Conservation (phyloP, 208 protist species). For the Trypanosoma grayi region DNA sequence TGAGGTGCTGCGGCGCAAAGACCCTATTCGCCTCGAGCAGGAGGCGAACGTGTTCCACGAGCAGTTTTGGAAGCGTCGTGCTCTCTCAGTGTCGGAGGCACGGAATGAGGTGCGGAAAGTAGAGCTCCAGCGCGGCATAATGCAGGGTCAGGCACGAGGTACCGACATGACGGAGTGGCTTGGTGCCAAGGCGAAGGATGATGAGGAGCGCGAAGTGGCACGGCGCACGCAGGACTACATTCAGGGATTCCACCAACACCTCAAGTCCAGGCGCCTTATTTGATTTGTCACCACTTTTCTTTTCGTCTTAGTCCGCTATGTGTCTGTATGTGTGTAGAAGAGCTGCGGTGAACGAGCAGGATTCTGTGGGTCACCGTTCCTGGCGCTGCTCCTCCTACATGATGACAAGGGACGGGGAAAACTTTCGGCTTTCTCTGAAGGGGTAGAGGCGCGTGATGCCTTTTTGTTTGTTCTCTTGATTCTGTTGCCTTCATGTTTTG, state of each 20-base stretch:
- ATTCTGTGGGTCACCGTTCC: too few relatives aligned
- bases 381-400: too few relatives aligned
- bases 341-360: too few relatives aligned
- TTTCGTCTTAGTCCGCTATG: neutral
- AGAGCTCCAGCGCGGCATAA: slow-evolving; percentile 63
- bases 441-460: too few relatives aligned
- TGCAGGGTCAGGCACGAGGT: slow-evolving; percentile 72
- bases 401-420: too few relatives aligned
- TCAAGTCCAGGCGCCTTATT: slow-evolving; percentile 87
- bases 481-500: neutral
- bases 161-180: slow-evolving; percentile 92
- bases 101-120: slow-evolving; percentile 56
- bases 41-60: slow-evolving; percentile 87
- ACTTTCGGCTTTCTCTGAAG: too few relatives aligned
- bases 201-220: slow-evolving; percentile 85
- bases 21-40: slow-evolving; percentile 82
- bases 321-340: neutral
- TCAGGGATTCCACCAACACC: slow-evolving; percentile 87
- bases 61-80: slow-evolving; percentile 87
- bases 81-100: slow-evolving; percentile 47
- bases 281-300: slow-evolving; percentile 25
- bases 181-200: slow-evolving; percentile 84
- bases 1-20: slow-evolving; percentile 80
- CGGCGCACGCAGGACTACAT: slow-evolving; percentile 88
- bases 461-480: neutral